Evolutionary conservation across 352 stramenopile species (phyloP).

Genomic region (Globisporangium barbulae): DNA sequence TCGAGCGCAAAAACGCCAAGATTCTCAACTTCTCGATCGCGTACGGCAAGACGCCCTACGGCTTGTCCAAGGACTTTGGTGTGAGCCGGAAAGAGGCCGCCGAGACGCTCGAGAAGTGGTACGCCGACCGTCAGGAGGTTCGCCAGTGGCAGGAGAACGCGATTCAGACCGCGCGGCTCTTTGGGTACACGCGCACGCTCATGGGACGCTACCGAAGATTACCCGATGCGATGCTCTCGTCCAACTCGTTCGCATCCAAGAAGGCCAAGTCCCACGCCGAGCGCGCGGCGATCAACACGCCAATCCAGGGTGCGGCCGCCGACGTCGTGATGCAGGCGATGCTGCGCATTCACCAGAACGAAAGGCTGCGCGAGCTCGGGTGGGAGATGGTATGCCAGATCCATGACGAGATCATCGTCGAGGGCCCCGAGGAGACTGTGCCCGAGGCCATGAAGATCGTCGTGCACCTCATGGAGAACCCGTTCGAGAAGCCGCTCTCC

Average conservation of each 20-base stretch:
- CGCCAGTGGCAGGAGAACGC: conserved; percentile 93
- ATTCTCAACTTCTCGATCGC: conserved; percentile 99
- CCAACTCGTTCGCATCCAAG: conserved; percentile 52
- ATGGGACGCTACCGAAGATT: conserved; percentile 97
- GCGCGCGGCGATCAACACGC: conserved; percentile 99
- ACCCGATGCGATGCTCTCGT: conserved; percentile 87
- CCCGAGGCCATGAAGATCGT: conserved; percentile 88
- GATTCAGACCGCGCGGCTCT: conserved; percentile 83
- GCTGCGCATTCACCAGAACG: conserved; percentile 95
- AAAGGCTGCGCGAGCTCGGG: conserved; percentile 90
- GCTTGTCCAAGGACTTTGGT: conserved; percentile 91
- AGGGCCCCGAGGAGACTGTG: conserved; percentile 96
- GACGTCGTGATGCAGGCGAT: conserved; percentile 99
- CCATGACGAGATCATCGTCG: conserved; percentile 99
- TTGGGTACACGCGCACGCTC: conserved; percentile 92
- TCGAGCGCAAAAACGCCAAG: conserved; percentile 98
- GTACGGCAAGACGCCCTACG: conserved; percentile 99
- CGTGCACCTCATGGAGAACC: conserved; percentile 96
- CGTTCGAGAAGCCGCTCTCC: conserved; percentile 90
- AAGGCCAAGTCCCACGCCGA: conserved; percentile 87
- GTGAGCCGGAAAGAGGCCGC: conserved; percentile 76
- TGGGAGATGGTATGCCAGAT: conserved; percentile 99
- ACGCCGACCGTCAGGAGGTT: conserved; percentile 90
- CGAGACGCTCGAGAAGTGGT: conserved; percentile 95
- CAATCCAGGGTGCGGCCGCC: conserved; percentile 97